These are phyloP conservation scores for Jackrogersella minutella DNA, from an alignment of 495 filamentous ascomycete genomes.

Conservation along the genomic window DNA sequence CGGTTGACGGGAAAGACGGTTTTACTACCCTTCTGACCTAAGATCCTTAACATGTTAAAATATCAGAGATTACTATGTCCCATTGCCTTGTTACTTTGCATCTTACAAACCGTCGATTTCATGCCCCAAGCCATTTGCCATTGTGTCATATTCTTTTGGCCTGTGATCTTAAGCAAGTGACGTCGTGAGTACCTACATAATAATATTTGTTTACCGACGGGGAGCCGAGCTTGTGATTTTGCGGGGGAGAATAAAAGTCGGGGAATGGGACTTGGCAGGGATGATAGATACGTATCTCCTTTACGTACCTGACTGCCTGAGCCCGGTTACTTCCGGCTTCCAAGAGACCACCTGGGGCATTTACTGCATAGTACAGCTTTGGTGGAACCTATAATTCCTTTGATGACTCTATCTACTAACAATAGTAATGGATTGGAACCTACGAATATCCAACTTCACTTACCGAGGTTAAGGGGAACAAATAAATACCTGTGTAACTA, in stretches of 20 bases:
- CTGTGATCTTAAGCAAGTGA: constrained; percentile 39
- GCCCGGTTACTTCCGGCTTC: constrained; percentile 34
- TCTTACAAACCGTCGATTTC: background rate
- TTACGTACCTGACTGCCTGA: constrained; percentile 10
- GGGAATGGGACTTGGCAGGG: constrained; percentile 29
- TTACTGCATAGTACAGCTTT: no score
- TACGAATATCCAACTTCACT: background rate
- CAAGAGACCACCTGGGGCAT: constrained; percentile 12
- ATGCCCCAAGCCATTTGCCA: background rate
- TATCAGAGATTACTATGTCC: background rate
- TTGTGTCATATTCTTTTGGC: no score
- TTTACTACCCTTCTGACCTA: no score
- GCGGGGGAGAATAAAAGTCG: constrained; percentile 52
- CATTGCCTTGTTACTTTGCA: background rate
- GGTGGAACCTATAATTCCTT: no score
- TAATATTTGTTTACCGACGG: constrained; percentile 48
- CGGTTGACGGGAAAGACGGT: constrained; percentile 25
- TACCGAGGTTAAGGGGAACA: constrained; percentile 42
- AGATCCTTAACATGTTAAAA: no score
- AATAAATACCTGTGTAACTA: no score
- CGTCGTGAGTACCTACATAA: constrained; percentile 31
- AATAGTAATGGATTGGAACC: background rate
- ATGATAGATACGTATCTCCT: constrained; percentile 10
- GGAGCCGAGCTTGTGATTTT: constrained; percentile 64
- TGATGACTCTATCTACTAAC: no score